Conservation (phyloP, 169 alveolate species). For the Cryptosporidium ryanae region DNA sequence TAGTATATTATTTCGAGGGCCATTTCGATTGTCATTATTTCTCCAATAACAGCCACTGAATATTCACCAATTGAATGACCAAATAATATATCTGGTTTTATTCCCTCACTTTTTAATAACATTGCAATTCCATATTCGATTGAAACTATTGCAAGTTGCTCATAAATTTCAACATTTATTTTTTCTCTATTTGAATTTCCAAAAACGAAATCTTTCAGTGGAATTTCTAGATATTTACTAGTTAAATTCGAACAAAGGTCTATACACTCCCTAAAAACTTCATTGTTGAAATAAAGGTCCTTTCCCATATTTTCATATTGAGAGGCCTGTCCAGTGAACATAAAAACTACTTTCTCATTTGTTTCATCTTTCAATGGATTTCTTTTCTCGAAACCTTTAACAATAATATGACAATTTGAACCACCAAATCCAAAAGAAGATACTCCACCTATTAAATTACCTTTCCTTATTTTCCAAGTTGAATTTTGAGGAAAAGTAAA, state of each 20-base stretch:
- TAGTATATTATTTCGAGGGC: conserved; percentile 70
- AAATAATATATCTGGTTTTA: conserved; percentile 76
- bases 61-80: conserved; percentile 82
- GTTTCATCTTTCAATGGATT: conserved; percentile 12
- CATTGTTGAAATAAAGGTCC: conserved; percentile 70
- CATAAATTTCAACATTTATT: conserved; percentile 30
- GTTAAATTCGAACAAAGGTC: conserved; percentile 74
- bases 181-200: neutral
- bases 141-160: conserved; percentile 64
- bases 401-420: conserved; percentile 79
- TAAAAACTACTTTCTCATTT: conserved; percentile 72
- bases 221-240: neutral
- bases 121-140: conserved; percentile 43
- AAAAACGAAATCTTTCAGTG: conserved; percentile 33
- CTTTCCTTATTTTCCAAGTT: conserved; percentile 18
- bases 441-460: conserved; percentile 73
- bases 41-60: conserved; percentile 78
- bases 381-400: conserved; percentile 36
- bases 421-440: conserved; percentile 83
- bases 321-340: conserved; percentile 82
- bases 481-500: conserved; percentile 39
- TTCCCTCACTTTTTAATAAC: conserved; percentile 20
- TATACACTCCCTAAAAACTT: conserved; percentile 63
- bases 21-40: conserved; percentile 74
- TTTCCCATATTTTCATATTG: conserved; percentile 79